Percentiles rank a stretch among this genome's conserved stretches.
Conservation (phyloP, 768 basidiomycete genomes). For the Serendipita vermifera region DNA sequence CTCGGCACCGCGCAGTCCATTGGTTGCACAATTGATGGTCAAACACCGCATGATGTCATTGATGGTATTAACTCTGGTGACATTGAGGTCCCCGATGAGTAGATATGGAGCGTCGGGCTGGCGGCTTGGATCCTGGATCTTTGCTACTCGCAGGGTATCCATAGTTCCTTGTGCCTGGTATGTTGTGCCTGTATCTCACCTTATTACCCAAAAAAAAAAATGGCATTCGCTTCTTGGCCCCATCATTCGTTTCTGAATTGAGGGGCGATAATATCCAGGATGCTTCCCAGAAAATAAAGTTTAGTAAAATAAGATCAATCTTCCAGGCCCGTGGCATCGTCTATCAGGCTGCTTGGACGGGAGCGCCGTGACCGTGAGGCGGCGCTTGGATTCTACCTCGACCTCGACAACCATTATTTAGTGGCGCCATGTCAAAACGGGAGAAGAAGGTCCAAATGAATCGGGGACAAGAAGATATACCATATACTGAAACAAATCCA, state of each 20-base stretch:
- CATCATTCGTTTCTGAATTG: background rate
- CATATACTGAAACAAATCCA: too few relatives aligned
- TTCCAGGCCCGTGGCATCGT: too few relatives aligned
- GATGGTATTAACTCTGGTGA: constrained; percentile 76
- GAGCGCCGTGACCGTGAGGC: too few relatives aligned
- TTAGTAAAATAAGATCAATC: too few relatives aligned
- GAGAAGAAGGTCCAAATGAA: too few relatives aligned
- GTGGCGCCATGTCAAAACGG: too few relatives aligned
- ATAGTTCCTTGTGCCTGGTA: background rate
- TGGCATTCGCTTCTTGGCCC: background rate
- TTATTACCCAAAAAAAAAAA: background rate
- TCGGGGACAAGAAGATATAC: too few relatives aligned
- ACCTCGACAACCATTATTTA: too few relatives aligned
- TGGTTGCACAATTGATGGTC: constrained; percentile 92
- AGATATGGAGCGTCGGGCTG: constrained; percentile 21
- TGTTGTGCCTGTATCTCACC: background rate
- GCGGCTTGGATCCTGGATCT: background rate
- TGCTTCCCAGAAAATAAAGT: too few relatives aligned
- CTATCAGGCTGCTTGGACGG: too few relatives aligned
- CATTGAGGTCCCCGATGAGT: constrained; percentile 78
- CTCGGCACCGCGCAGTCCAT: constrained; percentile 94
- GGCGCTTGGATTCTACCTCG: too few relatives aligned
- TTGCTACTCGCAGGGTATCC: background rate
- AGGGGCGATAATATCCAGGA: too few relatives aligned
- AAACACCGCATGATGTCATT: constrained; percentile 85